phyloP scores from a whole-genome alignment of 1,284 basidiomycete genomes.

The Uromyces viciae-fabae region DNA sequence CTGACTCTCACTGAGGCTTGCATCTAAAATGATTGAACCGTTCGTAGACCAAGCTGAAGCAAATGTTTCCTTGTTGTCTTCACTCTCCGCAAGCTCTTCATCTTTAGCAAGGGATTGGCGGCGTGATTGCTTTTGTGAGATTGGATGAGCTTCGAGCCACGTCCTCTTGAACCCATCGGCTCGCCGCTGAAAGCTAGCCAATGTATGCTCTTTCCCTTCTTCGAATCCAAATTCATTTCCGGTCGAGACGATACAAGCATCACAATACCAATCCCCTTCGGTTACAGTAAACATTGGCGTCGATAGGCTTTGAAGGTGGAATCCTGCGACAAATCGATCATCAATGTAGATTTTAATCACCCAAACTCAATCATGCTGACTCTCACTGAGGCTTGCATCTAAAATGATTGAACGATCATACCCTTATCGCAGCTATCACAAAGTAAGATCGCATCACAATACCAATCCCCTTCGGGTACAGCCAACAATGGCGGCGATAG shows the following conservation, averaged over 20 bases:
- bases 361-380: too few species aligned
- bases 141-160: slow-evolving; percentile 62
- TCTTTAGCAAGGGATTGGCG: slow-evolving; percentile 47
- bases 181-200: slow-evolving; percentile 85
- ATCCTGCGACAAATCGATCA: slow-evolving; percentile 57
- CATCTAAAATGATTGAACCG: background rate
- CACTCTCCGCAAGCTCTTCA: slow-evolving; percentile 15
- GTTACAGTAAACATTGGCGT: slow-evolving; percentile 81
- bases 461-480: slow-evolving; percentile 86
- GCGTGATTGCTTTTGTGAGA: slow-evolving; percentile 6
- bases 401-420: background rate
- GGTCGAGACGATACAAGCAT: slow-evolving; percentile 82
- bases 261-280: slow-evolving; percentile 86
- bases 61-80: slow-evolving; percentile 39
- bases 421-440: slow-evolving; percentile 95
- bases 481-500: slow-evolving; percentile 79
- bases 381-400: too few species aligned
- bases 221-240: slow-evolving; percentile 99
- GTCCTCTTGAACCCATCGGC: slow-evolving; percentile 79
- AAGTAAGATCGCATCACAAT: slow-evolving; percentile 87
- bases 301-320: slow-evolving; percentile 93
- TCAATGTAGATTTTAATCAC: too few species aligned
- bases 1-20: too few species aligned
- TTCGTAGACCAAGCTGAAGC: slow-evolving; percentile 49
- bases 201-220: slow-evolving; percentile 90